phyloP scores from a whole-genome alignment of 805 yeast genomes.

The Saturnispora sekii region DNA sequence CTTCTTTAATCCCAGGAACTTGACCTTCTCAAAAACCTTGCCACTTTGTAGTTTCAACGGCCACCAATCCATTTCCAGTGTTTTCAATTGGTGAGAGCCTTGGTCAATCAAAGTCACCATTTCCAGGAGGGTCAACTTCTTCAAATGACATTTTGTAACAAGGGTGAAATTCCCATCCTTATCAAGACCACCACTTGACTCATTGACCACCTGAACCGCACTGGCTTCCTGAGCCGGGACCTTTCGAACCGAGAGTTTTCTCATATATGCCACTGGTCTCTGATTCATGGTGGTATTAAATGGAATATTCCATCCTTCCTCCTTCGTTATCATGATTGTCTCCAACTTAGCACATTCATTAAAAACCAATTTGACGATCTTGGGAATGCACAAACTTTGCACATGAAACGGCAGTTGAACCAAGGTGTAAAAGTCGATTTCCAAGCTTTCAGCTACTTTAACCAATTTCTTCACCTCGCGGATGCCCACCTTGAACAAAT shows the following conservation, averaged over 20 bases:
- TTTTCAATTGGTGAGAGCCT: not conserved
- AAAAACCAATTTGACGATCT: not conserved
- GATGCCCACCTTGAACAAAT: not conserved
- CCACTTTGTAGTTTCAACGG: too few species aligned
- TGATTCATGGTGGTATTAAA: too few species aligned
- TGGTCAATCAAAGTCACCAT: not conserved
- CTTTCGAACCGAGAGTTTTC: too few species aligned
- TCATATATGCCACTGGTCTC: too few species aligned
- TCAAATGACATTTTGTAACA: too few species aligned
- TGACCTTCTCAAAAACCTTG: not conserved
- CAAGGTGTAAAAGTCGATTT: not conserved
- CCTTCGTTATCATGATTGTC: not conserved
- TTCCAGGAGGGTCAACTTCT: not conserved
- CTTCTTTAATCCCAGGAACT: not conserved
- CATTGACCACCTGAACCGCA: too few species aligned
- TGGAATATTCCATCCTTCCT: not conserved
- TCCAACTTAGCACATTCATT: not conserved
- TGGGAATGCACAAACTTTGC: not conserved
- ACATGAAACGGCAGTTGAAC: not conserved
- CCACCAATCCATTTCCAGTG: not conserved
- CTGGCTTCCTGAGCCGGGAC: too few species aligned
- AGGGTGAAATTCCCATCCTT: too few species aligned
- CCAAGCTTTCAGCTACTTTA: not conserved
- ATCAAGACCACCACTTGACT: too few species aligned
- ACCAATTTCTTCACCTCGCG: not conserved